phyloP scores from a whole-genome alignment of 108 stramenopile species.

The Epithemia pelagica region DNA sequence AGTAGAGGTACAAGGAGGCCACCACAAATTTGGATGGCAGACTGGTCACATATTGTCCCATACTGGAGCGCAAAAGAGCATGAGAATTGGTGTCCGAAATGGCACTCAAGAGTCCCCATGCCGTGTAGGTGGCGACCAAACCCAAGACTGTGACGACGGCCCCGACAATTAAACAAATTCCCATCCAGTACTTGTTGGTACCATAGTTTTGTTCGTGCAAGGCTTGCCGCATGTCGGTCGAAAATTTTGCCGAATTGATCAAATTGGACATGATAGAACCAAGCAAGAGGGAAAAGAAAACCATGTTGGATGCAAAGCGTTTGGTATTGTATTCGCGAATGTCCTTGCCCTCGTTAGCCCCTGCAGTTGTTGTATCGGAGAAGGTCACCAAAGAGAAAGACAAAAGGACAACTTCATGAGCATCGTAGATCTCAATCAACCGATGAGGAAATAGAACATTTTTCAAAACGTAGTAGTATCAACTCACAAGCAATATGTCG shows the following conservation, averaged over 20 bases:
- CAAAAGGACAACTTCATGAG: no score
- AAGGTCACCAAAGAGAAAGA: no score
- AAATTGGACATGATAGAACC: conserved; percentile 26
- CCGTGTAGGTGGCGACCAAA: conserved; percentile 42
- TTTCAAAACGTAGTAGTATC: no score
- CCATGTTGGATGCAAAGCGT: conserved; percentile 39
- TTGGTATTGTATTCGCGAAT: conserved; percentile 24
- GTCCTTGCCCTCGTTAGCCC: conserved; percentile 13
- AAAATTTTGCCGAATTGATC: conserved; percentile 23
- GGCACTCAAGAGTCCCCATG: conserved; percentile 42
- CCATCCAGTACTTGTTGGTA: conserved; percentile 32
- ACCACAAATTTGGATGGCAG: conserved; percentile 36
- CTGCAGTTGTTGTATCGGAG: no score
- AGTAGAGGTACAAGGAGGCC: conserved; percentile 28
- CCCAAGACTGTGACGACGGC: conserved; percentile 30
- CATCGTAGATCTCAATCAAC: no score
- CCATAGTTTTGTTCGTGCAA: conserved; percentile 6
- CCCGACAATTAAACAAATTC: conserved; percentile 28
- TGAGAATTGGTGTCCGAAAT: conserved; percentile 44
- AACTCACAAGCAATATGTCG: conserved; percentile 18
- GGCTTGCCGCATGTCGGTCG: conserved; percentile 18
- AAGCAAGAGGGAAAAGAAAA: conserved; percentile 37
- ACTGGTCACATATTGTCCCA: conserved; percentile 42
- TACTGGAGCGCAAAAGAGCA: conserved; percentile 31
- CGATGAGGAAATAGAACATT: no score